A percentile compares a stretch with the other conserved stretches of the same genome.
These are phyloP conservation scores for Kluyveromyces wickerhamii DNA, from an alignment of 805 yeast genomes.

Conservation along the genomic window DNA sequence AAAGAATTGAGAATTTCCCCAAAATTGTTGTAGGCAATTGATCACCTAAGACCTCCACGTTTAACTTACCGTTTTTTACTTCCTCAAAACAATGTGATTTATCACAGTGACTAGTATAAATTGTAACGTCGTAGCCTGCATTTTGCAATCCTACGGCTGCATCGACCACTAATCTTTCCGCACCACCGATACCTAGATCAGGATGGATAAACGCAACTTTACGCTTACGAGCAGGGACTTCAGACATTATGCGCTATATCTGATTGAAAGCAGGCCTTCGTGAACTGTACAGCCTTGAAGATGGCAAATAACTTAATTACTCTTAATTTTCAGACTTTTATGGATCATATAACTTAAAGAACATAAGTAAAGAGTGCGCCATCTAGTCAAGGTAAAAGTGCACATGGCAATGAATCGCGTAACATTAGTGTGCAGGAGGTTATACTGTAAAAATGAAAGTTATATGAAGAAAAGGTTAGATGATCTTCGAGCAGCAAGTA, in stretches of 20 bases:
- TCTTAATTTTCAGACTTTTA: no score
- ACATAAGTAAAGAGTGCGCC: no score
- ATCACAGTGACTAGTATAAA: slow-evolving; percentile 91
- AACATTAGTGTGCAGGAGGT: no score
- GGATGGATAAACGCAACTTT: slow-evolving; percentile 88
- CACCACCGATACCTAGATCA: slow-evolving; percentile 96
- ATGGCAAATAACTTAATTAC: no score
- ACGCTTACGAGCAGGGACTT: slow-evolving; percentile 21
- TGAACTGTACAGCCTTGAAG: no score
- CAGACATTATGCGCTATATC: slow-evolving; percentile 2
- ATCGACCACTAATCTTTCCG: slow-evolving; percentile 94
- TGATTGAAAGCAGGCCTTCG: no score
- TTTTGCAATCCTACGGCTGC: slow-evolving; percentile 83
- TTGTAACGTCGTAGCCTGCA: slow-evolving; percentile 50
- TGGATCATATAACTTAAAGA: no score
- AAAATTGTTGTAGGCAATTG: slow-evolving; percentile 61
- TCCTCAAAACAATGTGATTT: slow-evolving; percentile 85
- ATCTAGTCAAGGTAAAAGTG: no score
- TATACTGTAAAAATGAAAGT: slow-evolving; percentile 12
- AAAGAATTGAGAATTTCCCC: slow-evolving; percentile 69
- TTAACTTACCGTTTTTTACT: slow-evolving; percentile 47
- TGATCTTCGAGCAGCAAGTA: slow-evolving; percentile 19
- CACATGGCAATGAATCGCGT: no score
- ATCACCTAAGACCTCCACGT: slow-evolving; percentile 75
- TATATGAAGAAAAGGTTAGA: slow-evolving; percentile 22